Evolutionary conservation across 768 basidiomycete genomes (phyloP).

Genomic region (Thelephora ganbajun): DNA sequence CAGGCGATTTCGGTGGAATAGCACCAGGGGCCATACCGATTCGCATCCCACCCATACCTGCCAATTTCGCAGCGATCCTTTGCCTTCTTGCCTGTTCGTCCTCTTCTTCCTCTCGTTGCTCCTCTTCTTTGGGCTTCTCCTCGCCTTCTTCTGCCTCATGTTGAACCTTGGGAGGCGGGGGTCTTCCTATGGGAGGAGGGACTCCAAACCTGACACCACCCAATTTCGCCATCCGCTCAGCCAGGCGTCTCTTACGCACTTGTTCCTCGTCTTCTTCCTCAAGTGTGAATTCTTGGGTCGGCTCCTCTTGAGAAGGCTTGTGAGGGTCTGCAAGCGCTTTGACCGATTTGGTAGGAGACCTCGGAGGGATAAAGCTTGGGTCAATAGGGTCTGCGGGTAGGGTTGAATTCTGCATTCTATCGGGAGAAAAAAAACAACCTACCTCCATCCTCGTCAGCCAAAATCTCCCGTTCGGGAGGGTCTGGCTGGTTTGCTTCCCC

Average conservation of each 20-base stretch:
- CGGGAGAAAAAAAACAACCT: not conserved
- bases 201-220: constrained; percentile 77
- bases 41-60: constrained; percentile 42
- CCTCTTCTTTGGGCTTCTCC: constrained; percentile 8
- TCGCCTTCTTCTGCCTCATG: constrained; percentile 7
- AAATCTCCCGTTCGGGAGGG: not conserved
- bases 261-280: constrained; percentile 33
- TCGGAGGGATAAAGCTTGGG: not conserved
- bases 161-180: constrained; percentile 19
- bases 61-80: constrained; percentile 40
- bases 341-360: not conserved
- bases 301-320: constrained; percentile 12
- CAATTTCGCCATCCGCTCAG: constrained; percentile 89
- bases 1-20: constrained; percentile 12
- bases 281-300: not conserved
- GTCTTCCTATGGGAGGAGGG: constrained; percentile 26
- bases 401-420: not conserved
- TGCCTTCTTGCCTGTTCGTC: constrained; percentile 44
- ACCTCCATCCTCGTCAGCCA: not conserved
- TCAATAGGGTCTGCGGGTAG: not conserved
- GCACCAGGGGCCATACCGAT: constrained; percentile 36
- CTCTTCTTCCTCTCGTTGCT: constrained; percentile 37
- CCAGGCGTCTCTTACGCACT: constrained; percentile 53
- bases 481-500: not conserved
- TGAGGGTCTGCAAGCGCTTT: not conserved